Percentiles rank a stretch among this genome's conserved stretches.
Conservation (phyloP, 2,329 filamentous ascomycete genomes). For the Trichoderma harzianum region DNA sequence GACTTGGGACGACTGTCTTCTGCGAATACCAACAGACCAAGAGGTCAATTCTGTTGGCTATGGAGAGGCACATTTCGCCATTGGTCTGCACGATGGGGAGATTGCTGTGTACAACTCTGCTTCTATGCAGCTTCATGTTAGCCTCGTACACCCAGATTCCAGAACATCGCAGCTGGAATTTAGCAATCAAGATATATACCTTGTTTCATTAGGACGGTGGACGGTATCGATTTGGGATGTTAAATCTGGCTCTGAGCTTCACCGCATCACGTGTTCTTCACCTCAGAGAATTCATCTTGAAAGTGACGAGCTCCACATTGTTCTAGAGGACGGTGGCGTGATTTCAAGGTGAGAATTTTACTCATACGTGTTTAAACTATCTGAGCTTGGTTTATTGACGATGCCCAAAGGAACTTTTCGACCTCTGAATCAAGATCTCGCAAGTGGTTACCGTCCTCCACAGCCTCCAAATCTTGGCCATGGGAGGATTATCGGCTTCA, state of each 20-base stretch:
- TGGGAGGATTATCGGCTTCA: neutral
- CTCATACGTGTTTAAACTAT: too few relatives aligned
- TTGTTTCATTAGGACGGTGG: neutral
- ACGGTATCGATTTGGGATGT: neutral
- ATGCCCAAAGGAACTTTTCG: neutral
- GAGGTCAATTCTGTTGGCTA: neutral
- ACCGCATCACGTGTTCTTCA: neutral
- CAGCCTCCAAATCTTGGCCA: neutral
- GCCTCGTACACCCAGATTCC: neutral
- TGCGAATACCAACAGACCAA: neutral
- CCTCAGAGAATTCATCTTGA: neutral
- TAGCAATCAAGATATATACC: neutral
- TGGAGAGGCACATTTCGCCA: constrained; percentile 4
- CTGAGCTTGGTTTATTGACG: neutral
- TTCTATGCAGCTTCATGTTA: neutral
- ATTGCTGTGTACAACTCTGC: constrained; percentile 1
- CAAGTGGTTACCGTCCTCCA: neutral
- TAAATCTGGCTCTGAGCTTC: neutral
- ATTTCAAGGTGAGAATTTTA: neutral
- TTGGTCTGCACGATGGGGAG: neutral
- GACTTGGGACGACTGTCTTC: constrained; percentile 1
- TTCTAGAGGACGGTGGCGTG: neutral
- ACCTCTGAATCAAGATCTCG: neutral
- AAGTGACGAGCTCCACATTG: neutral
- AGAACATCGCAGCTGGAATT: neutral